Conservation (phyloP, 139 green algal genomes). For the Desmodesmus armatus region DNA sequence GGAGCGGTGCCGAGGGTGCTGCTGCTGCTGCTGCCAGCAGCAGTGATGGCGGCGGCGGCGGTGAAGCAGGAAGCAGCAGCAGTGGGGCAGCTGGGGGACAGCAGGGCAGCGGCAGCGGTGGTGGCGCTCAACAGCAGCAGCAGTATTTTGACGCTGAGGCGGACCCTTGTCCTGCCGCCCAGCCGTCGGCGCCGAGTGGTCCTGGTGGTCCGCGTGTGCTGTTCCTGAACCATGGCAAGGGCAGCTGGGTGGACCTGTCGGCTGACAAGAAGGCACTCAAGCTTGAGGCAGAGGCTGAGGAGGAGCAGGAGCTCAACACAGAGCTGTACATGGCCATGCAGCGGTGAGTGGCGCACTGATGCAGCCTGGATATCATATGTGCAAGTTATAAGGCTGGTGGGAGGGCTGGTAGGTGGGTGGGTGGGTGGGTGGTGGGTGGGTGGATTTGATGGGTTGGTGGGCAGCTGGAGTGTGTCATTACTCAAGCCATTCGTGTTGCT, state of each 20-base stretch:
- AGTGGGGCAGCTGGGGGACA: no score
- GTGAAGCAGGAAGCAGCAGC: no score
- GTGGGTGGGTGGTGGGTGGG: background rate
- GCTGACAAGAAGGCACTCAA: slow-evolving; percentile 48
- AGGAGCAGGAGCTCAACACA: slow-evolving; percentile 57
- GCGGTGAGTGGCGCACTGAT: slow-evolving; percentile 12
- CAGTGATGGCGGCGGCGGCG: background rate
- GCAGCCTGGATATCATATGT: background rate
- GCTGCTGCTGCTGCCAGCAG: background rate
- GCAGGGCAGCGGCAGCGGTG: no score
- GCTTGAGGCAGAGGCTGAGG: slow-evolving; percentile 45
- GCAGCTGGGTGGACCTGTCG: slow-evolving; percentile 70
- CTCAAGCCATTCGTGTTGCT: background rate
- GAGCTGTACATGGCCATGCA: slow-evolving; percentile 43
- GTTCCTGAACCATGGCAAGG: slow-evolving; percentile 74
- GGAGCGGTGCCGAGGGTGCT: background rate
- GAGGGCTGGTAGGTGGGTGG: background rate
- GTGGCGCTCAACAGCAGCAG: no score
- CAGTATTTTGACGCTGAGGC: no score
- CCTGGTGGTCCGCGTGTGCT: slow-evolving; percentile 40
- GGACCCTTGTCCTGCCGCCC: no score
- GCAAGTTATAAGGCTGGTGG: background rate
- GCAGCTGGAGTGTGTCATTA: no score
- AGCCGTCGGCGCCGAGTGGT: background rate
- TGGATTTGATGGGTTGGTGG: background rate